Evolutionary conservation across 768 basidiomycete genomes (phyloP).

Genomic region (Brasilioporus rufonigricans): DNA sequence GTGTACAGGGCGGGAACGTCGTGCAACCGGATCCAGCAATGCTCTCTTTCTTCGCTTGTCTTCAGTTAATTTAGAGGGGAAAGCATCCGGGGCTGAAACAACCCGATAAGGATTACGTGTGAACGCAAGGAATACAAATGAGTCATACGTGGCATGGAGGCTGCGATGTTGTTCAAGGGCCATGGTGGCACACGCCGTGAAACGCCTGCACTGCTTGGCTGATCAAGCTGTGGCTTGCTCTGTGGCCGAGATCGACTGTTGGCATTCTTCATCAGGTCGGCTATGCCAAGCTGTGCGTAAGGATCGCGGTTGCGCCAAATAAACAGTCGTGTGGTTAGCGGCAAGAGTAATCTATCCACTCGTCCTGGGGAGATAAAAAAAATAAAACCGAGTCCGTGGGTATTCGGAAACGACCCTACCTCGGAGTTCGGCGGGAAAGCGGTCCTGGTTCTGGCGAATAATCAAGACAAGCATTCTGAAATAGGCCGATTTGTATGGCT

Average conservation of each 20-base stretch:
- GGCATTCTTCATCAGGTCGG: conserved; percentile 26
- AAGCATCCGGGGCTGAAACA: conserved; percentile 39
- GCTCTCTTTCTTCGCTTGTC: conserved; percentile 16
- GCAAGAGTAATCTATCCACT: conserved; percentile 33
- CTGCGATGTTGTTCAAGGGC: conserved; percentile 23
- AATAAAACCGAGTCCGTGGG: neutral
- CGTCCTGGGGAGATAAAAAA: conserved; percentile 23
- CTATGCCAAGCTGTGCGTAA: conserved; percentile 34
- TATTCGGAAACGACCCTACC: conserved; percentile 15
- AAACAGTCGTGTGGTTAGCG: conserved; percentile 31
- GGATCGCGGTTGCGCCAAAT: conserved; percentile 30
- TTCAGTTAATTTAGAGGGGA: conserved; percentile 23
- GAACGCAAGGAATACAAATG: neutral
- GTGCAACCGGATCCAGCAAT: neutral
- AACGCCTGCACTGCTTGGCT: conserved; percentile 8
- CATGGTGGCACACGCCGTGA: conserved; percentile 21
- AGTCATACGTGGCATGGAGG: conserved; percentile 39
- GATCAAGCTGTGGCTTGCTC: conserved; percentile 18
- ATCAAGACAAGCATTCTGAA: conserved; percentile 46
- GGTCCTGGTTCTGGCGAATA: conserved; percentile 31
- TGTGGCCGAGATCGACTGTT: conserved; percentile 14
- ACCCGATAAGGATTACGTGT: conserved; percentile 8
- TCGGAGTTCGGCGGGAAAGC: conserved; percentile 26
- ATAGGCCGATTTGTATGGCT: conserved; percentile 47
- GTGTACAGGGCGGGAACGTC: conserved; percentile 26